These are phyloP conservation scores for Bjerkandera adusta DNA, from an alignment of 1,284 basidiomycete genomes.

Conservation along the genomic window DNA sequence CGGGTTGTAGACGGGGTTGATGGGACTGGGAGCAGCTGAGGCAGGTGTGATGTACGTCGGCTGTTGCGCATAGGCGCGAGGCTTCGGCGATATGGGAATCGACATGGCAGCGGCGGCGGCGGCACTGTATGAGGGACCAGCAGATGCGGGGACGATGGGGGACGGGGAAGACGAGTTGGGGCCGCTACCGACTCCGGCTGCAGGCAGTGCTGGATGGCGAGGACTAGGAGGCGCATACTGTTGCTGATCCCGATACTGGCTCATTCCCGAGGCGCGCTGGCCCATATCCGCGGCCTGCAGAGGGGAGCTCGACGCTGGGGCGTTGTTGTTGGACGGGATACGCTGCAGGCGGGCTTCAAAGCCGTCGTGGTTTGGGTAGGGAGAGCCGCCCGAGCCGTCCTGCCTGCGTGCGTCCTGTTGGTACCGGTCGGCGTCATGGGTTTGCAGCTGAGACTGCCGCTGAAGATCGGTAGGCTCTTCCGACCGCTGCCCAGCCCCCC, in stretches of 20 bases:
- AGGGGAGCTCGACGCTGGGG: too few species aligned
- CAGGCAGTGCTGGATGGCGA: conserved; percentile 44
- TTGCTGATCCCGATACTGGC: conserved; percentile 22
- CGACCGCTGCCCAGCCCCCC: conserved; percentile 26
- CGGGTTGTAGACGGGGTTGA: conserved; percentile 58
- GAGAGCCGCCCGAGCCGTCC: conserved; percentile 13
- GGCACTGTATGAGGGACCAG: conserved; percentile 50
- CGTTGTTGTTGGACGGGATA: conserved; percentile 8
- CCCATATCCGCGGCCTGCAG: conserved; percentile 26
- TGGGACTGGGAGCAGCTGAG: conserved; percentile 48
- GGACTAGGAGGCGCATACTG: conserved; percentile 36
- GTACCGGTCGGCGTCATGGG: conserved; percentile 10
- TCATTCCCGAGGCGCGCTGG: conserved; percentile 24
- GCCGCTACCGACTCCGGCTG: conserved; percentile 36
- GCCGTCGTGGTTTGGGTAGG: conserved; percentile 7
- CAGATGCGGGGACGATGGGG: conserved; percentile 49
- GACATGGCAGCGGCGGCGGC: conserved; percentile 30
- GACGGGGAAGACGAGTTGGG: conserved; percentile 28
- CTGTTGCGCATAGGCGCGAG: conserved; percentile 68
- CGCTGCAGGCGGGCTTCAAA: conserved; percentile 11
- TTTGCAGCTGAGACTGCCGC: background rate
- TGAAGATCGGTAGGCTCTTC: conserved; percentile 19
- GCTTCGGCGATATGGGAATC: conserved; percentile 59
- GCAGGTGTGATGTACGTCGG: conserved; percentile 71
- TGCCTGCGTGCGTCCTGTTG: background rate